Conservation (phyloP, 148 eudicot species). For the Polygonum maritimum region DNA sequence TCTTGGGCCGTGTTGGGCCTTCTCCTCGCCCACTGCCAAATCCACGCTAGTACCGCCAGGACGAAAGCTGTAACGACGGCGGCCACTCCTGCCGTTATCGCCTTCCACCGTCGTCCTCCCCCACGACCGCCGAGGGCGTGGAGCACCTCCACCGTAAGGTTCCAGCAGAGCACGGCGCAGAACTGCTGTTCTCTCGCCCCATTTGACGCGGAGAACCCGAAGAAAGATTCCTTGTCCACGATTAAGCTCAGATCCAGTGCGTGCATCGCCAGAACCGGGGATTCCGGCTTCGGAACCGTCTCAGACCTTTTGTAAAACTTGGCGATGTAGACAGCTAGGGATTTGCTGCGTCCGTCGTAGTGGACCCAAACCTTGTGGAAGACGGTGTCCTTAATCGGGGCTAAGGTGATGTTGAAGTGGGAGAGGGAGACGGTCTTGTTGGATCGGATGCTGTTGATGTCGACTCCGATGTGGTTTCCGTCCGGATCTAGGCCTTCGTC, state of each 20-base stretch:
- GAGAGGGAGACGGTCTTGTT: slow-evolving; percentile 24
- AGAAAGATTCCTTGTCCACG: slow-evolving; percentile 41
- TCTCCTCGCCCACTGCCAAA: slow-evolving; percentile 13
- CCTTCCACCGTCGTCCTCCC: neutral
- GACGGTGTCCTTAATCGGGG: slow-evolving; percentile 17
- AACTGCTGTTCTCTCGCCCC: slow-evolving; percentile 32
- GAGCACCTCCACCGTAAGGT: slow-evolving; percentile 46
- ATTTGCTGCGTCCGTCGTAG: slow-evolving; percentile 41
- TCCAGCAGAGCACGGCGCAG: slow-evolving; percentile 74
- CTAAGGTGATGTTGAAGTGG: slow-evolving; percentile 25
- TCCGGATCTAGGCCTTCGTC: slow-evolving; percentile 54
- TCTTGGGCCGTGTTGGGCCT: slow-evolving; percentile 14
- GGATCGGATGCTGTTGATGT: slow-evolving; percentile 45
- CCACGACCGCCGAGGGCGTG: slow-evolving; percentile 7
- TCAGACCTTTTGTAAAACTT: neutral
- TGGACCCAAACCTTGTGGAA: slow-evolving; percentile 64
- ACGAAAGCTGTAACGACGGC: slow-evolving; percentile 9
- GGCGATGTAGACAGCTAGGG: slow-evolving; percentile 45
- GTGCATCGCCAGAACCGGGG: slow-evolving; percentile 32
- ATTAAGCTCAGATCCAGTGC: slow-evolving; percentile 33
- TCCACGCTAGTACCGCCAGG: slow-evolving; percentile 3
- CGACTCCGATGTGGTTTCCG: slow-evolving; percentile 57
- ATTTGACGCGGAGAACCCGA: slow-evolving; percentile 80
- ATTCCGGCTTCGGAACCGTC: slow-evolving; percentile 23
- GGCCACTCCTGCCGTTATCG: neutral